phyloP scores from a whole-genome alignment of 108 stramenopile species.

The Pseudonitzschia pungens region DNA sequence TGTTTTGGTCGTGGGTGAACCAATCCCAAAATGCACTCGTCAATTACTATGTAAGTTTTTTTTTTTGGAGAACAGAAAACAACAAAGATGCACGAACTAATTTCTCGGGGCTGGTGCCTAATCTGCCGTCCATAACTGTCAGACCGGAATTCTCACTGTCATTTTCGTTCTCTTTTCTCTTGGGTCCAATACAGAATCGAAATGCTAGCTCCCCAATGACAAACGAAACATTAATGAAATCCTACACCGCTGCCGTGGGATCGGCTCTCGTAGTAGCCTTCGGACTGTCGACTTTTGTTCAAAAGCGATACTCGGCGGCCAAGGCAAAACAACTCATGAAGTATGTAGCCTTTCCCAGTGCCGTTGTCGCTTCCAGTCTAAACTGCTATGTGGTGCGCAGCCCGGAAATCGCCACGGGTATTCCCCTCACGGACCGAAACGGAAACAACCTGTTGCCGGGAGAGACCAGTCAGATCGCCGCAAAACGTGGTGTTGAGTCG shows the following conservation, averaged over 20 bases:
- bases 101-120: too few species aligned
- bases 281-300: slow-evolving; percentile 72
- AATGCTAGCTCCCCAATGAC: slow-evolving; percentile 84
- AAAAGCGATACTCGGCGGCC: slow-evolving; percentile 51
- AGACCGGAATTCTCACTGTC: too few species aligned
- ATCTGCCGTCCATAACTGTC: too few species aligned
- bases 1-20: slow-evolving; percentile 88
- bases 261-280: slow-evolving; percentile 82
- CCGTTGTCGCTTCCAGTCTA: slow-evolving; percentile 74
- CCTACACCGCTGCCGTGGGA: slow-evolving; percentile 82
- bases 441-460: slow-evolving; percentile 41
- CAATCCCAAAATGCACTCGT: slow-evolving; percentile 90
- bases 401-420: slow-evolving; percentile 81
- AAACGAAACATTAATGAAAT: slow-evolving; percentile 75
- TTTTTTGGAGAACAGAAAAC: too few species aligned
- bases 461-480: slow-evolving; percentile 61
- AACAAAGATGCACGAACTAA: too few species aligned
- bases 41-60: slow-evolving; percentile 61
- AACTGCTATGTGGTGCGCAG: slow-evolving; percentile 89
- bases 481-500: slow-evolving; percentile 69
- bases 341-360: slow-evolving; percentile 83
- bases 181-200: slow-evolving; percentile 45
- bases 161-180: slow-evolving; percentile 12
- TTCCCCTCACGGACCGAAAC: slow-evolving; percentile 58
- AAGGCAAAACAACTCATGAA: slow-evolving; percentile 68